Evolutionary conservation across 2,329 filamentous ascomycete species (phyloP).

Genomic region (Ceratocystis huliohia): DNA sequence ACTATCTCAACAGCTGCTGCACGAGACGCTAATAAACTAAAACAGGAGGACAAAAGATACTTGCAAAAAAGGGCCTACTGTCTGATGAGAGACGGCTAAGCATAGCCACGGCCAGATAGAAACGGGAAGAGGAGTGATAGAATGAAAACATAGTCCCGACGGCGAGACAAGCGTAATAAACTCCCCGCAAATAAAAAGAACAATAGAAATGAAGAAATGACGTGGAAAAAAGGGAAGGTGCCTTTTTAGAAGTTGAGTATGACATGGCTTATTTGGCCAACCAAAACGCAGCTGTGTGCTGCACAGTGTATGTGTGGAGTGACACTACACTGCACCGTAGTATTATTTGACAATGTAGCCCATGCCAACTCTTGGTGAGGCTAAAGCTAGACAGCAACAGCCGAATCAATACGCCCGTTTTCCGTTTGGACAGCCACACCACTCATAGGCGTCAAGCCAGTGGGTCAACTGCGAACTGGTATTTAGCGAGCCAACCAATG

Average conservation of each 20-base stretch:
- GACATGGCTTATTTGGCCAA: not conserved
- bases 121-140: not conserved
- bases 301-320: not conserved
- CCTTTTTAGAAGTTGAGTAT: not conserved
- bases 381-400: not conserved
- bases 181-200: not conserved
- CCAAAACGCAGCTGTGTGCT: not conserved
- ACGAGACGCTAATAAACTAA: slow-evolving; percentile 1
- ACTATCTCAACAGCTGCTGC: slow-evolving; percentile 1
- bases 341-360: not conserved
- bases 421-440: not conserved
- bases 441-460: not conserved
- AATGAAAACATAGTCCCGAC: not conserved
- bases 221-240: not conserved
- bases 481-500: not conserved
- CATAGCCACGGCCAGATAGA: not conserved
- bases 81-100: not conserved
- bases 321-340: not conserved
- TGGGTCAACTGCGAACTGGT: not conserved
- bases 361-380: not conserved
- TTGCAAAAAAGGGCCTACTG: not conserved
- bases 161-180: not conserved
- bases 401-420: not conserved
- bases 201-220: not conserved
- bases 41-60: not conserved